Conservation (phyloP, 2,329 filamentous ascomycete genomes). For the Dactylella cylindrospora region DNA sequence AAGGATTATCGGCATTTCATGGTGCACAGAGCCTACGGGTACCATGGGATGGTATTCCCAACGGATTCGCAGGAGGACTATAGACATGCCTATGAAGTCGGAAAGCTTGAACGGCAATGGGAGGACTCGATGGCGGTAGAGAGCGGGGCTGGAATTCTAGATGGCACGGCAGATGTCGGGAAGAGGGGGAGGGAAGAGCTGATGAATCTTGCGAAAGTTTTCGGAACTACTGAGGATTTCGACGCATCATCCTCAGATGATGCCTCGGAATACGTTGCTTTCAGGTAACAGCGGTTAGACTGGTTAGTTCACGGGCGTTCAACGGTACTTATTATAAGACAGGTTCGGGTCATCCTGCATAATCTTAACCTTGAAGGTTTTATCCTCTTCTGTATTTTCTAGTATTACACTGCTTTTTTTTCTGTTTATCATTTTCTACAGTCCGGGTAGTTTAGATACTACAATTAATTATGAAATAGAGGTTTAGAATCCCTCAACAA, state of each 20-base stretch:
- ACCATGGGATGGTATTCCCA: constrained; percentile 16
- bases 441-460: too few relatives aligned
- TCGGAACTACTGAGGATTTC: constrained; percentile 11
- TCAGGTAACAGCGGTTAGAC: too few relatives aligned
- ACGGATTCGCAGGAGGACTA: not conserved
- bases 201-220: constrained; percentile 5
- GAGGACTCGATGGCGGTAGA: constrained; percentile 4
- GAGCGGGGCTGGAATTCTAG: too few relatives aligned
- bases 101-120: constrained; percentile 17
- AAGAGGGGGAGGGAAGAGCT: not conserved
- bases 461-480: too few relatives aligned
- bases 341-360: too few relatives aligned
- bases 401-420: too few relatives aligned
- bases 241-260: constrained; percentile 10
- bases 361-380: too few relatives aligned
- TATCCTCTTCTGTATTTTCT: too few relatives aligned
- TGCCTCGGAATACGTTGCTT: constrained; percentile 6
- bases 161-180: not conserved
- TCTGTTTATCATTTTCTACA: too few relatives aligned
- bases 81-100: constrained; percentile 17
- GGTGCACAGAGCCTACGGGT: constrained; percentile 17
- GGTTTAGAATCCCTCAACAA: too few relatives aligned
- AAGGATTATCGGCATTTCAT: constrained; percentile 12
- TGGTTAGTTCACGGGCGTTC: too few relatives aligned
- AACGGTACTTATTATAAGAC: too few relatives aligned